Evolutionary conservation across 257 asterid species (phyloP).

Genomic region (Solanum pinnatisectum): DNA sequence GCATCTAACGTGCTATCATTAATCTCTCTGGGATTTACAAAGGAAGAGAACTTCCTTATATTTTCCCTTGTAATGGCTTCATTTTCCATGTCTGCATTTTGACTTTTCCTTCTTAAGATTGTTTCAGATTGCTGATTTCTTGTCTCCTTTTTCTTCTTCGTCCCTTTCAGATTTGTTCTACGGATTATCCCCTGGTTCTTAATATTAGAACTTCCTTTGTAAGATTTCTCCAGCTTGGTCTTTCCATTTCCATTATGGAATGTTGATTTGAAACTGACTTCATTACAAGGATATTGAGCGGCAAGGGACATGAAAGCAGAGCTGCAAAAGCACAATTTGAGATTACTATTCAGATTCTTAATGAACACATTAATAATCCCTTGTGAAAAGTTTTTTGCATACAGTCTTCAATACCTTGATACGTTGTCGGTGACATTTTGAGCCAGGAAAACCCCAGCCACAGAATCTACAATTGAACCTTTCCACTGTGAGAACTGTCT

Average conservation of each 20-base stretch:
- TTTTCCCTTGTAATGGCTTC: slow-evolving; percentile 6
- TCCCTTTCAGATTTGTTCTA: background rate
- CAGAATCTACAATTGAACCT: slow-evolving; percentile 75
- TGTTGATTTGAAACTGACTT: background rate
- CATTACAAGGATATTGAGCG: slow-evolving; percentile 31
- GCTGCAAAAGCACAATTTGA: slow-evolving; percentile 31
- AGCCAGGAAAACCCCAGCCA: slow-evolving; percentile 66
- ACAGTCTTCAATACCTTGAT: slow-evolving; percentile 37
- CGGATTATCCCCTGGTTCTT: background rate
- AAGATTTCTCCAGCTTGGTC: background rate
- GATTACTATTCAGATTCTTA: background rate
- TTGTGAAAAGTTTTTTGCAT: background rate
- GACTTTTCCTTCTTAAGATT: background rate
- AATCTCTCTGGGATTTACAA: background rate
- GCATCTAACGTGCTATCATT: background rate
- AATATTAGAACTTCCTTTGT: background rate
- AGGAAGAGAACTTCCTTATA: background rate
- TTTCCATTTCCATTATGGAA: background rate
- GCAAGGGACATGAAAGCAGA: slow-evolving; percentile 67
- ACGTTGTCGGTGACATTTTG: slow-evolving; percentile 71
- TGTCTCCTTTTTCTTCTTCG: background rate
- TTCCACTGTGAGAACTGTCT: slow-evolving; percentile 67
- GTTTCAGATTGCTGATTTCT: background rate
- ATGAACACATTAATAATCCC: background rate
- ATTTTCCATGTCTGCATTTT: background rate